Conservation (phyloP, 2,329 filamentous ascomycete genomes). For the Penicillium sp. region DNA sequence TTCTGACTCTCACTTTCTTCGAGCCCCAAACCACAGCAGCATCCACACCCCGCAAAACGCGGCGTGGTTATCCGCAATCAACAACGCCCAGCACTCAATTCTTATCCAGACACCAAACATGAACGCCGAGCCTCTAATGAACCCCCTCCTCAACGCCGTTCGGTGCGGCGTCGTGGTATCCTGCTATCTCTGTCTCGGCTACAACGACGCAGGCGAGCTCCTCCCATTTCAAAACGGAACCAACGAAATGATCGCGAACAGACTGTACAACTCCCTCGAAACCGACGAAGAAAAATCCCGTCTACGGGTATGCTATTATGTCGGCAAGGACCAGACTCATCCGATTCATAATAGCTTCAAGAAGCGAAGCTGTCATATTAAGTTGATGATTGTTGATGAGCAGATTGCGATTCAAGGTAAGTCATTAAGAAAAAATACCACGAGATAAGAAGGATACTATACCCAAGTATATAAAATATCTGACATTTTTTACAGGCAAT, state of each 20-base stretch:
- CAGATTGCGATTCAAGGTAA: conserved; percentile 63
- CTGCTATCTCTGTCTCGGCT: conserved; percentile 72
- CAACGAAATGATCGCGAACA: conserved; percentile 67
- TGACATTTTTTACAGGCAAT: conserved; percentile 46
- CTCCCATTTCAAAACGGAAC: conserved; percentile 73
- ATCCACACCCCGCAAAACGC: conserved; percentile 70
- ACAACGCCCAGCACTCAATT: conserved; percentile 61
- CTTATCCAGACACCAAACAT: conserved; percentile 78
- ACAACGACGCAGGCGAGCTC: conserved; percentile 75
- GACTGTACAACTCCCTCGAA: conserved; percentile 58
- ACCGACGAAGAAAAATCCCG: conserved; percentile 47
- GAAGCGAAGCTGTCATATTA: conserved; percentile 70
- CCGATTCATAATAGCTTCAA: conserved; percentile 67
- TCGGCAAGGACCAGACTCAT: conserved; percentile 67
- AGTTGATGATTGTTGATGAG: conserved; percentile 71
- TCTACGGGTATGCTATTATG: conserved; percentile 67
- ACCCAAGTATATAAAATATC: background rate
- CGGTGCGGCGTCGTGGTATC: conserved; percentile 65
- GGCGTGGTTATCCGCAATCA: conserved; percentile 67
- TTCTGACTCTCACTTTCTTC: background rate
- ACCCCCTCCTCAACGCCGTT: conserved; percentile 63
- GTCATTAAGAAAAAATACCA: background rate
- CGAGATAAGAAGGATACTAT: background rate
- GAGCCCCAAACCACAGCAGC: conserved; percentile 57
- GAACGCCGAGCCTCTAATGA: conserved; percentile 67